Base-by-base conservation (phyloP, 176 grass and related monocot species). In the Oryza meyeriana region DNA sequence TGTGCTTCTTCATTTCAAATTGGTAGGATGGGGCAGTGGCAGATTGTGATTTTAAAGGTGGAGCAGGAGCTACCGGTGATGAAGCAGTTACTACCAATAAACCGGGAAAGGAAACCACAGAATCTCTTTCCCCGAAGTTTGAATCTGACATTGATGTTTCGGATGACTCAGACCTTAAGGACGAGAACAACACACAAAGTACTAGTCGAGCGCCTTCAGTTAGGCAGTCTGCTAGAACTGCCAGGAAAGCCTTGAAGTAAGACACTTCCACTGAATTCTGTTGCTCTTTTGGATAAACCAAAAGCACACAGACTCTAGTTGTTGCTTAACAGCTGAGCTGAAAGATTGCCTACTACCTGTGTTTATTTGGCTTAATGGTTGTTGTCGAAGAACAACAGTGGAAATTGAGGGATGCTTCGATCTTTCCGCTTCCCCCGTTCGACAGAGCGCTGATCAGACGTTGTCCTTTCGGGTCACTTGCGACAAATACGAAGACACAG, bases 21-120 rank as follows among this genome's bases (percentile, higher is more conserved):
- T 76, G 88, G 32, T 81, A 93, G 88, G 83, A 81, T 5, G 87
- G 62, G 36, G 64, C 22, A 2, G 41, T 61, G 16, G 72, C 81
- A 79, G 95, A 98, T n/a, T 89, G 64, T 71, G 92, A 95, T 85
- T 98, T 98, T 73, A 98, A 92, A 87, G 95, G 95, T 70, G 95
- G 95, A 55, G 95, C 92, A 55, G 95, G 95, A 77, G 86, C 74
- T 42, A 41, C 77, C 26, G 22, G 69, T 57, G 82, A 81, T 4
- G 90, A 89, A 68, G 42, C 77, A 85, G 40, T 32, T 17, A 58
- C 35, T 29, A 71, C 1, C 34, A 86, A 47, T 36, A 90, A 77
- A 35, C 72, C 68, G 71, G 52, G 12, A 88, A 94, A 88, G 72
- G 72, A 89, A 71, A 66, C 50, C 22, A 69, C 44, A 62, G 90